Base-by-base conservation (phyloP, 257 asterid genomes). In the Plantago major region DNA sequence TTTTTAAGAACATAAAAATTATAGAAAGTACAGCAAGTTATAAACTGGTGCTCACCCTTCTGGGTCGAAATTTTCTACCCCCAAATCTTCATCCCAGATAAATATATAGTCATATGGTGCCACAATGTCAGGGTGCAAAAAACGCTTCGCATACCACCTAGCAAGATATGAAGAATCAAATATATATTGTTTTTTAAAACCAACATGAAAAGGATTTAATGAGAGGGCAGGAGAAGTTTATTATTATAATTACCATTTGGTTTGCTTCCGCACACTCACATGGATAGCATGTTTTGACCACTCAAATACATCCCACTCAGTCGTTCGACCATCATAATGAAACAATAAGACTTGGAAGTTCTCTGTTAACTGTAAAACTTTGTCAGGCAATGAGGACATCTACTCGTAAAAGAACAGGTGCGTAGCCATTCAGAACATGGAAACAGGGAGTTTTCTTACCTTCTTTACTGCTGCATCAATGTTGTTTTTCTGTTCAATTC, bases 121-220 rank as follows among this genome's bases (percentile, higher is more conserved):
- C 69, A 90, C 79, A 46, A 90, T 84, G 73, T 90, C 96, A 0
- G 96, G 97, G 55, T 90, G 95, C 73, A 90, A 75, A 75, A 90
- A 85, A 42, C 97, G 88, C 74, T 90, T 90, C 2, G 94, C 95
- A 16, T 90, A 90, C 97, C 97, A 87, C 97, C 97, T 90, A 54
- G 61, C 37, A 67, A 74, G 30, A 72, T 30, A 42, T 18, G 2
- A 60, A 19, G 42, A 58, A 13, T 1, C 59, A 17, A 7, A 58
- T 16, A 56, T 28, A 42, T 58, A 46, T 22, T 71, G 40, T 33
- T 44, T 52, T 65, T 1, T 28, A 6, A 58, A 60, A 14, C 17
- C 47, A 62, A 37, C 7, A 63, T 13, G 28, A 10, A 7, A 33
- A 15, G 22, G 46, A 30, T 46, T 40, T 14, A 26, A 42, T 19